Percentiles rank a stretch among this genome's conserved stretches.
These are phyloP conservation scores for Casuarina equisetifolia DNA, from an alignment of 306 rosid species.

Conservation along the genomic window DNA sequence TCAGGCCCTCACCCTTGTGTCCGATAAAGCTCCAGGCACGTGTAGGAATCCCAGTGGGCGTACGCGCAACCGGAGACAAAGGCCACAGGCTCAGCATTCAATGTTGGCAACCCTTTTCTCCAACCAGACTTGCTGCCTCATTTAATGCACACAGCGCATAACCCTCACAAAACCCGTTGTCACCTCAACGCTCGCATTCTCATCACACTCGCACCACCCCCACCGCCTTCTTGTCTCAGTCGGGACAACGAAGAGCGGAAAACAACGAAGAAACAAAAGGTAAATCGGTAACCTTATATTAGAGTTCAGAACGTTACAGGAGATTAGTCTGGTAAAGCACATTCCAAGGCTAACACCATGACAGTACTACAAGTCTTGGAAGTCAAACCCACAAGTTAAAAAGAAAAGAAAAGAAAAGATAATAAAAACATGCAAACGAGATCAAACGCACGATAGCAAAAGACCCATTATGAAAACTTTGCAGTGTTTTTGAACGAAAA, in stretches of 20 bases:
- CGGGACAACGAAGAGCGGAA: too few species aligned
- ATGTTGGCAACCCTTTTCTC: conserved; percentile 43
- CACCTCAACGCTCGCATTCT: not conserved
- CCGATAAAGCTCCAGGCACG: conserved; percentile 20
- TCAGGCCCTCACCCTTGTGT: not conserved
- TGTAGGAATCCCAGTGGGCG: conserved; percentile 33
- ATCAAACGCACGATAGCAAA: not conserved
- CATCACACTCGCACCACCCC: not conserved
- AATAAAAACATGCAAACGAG: not conserved
- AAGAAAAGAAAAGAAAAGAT: not conserved
- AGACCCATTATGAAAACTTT: not conserved
- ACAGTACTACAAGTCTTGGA: not conserved
- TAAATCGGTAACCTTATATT: not conserved
- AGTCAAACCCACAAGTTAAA: not conserved
- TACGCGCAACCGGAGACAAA: conserved; percentile 20
- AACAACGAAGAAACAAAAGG: not conserved
- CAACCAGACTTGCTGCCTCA: conserved; percentile 52
- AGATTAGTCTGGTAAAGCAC: not conserved
- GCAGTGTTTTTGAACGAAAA: not conserved
- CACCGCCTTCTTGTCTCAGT: too few species aligned
- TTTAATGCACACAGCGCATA: conserved; percentile 36
- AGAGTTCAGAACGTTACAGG: not conserved
- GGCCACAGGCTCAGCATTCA: conserved; percentile 41
- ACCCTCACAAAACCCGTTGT: not conserved
- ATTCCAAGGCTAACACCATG: not conserved